phyloP scores from a whole-genome alignment of 805 yeast genomes.

The Suhomyces sp. region DNA sequence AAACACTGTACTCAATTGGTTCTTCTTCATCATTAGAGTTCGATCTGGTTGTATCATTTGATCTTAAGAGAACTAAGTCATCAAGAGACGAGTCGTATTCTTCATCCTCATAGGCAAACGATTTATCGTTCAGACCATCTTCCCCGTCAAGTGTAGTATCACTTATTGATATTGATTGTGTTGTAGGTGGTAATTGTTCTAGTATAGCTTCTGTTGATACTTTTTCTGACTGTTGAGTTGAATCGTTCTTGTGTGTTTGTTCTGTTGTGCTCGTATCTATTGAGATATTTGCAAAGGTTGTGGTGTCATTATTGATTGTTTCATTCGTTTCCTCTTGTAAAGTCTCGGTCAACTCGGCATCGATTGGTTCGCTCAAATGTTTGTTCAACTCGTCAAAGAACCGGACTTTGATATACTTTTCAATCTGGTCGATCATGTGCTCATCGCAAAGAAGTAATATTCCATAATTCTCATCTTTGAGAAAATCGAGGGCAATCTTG shows the following conservation, averaged over 20 bases:
- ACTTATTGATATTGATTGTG: conserved; percentile 10
- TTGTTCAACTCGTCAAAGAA: conserved; percentile 10
- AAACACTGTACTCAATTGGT: conserved; percentile 1
- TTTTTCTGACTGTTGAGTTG: too few species aligned
- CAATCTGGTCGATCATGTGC: conserved; percentile 25
- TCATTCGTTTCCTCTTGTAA: neutral
- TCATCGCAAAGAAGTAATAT: conserved; percentile 28
- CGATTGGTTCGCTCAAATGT: neutral
- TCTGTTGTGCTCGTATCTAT: neutral
- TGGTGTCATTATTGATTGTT: neutral
- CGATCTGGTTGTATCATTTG: conserved; percentile 3
- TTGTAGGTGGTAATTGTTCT: conserved; percentile 4
- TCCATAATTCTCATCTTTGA: conserved; percentile 31
- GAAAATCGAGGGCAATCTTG: conserved; percentile 21
- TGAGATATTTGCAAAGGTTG: neutral
- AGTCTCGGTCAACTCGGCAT: too few species aligned
- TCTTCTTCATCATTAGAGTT: conserved; percentile 11
- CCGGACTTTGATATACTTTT: conserved; percentile 23
- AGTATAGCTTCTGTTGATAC: conserved; percentile 11
- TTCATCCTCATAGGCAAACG: conserved; percentile 14
- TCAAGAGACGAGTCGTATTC: conserved; percentile 16
- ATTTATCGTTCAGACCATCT: conserved; percentile 8
- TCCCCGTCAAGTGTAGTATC: conserved; percentile 16
- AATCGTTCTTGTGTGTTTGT: too few species aligned
- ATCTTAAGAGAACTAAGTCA: conserved; percentile 12